Evolutionary conservation across 352 stramenopile species (phyloP), one percentile per base, ranked within the genome.

Genomic region (Pythium coloratum): DNA sequence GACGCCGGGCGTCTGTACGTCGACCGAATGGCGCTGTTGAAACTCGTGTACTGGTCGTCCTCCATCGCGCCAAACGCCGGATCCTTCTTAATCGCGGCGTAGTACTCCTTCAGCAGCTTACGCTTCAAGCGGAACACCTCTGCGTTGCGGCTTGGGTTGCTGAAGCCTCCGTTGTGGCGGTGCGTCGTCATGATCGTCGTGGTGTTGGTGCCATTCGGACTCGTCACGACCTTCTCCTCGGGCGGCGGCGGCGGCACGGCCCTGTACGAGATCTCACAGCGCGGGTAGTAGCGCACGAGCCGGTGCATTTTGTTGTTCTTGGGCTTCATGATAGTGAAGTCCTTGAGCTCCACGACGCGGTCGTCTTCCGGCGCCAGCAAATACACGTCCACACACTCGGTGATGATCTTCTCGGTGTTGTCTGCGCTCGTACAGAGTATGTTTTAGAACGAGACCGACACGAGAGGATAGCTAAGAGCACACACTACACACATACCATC

Each of bases 291-390:
- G 53, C 77, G 80, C 59, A 92, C 72, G 24, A 93, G 76, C 2
- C 83, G 79, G 55, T 90, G 76, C 76, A 89, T 88, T 59, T 86
- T 84, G 75, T 88, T 88, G 67, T 90, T 89, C 69, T 89, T 89
- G 55, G 85, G 85, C 50, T 91, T 91, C 75, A 90, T 89, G 73
- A 90, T 90, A 34, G 85, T 94, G 50, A 92, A 88, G 72, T 92
- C 82, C 59, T 92, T 89, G 64, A 90, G 77, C 56, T 86, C 80
- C 33, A 89, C 76, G 53, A 77, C 78, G 49, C 83, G 83, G 38
- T 76, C 67, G 32, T 88, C 82, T 59, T 91, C 83, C 5, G 83
- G 84, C 24, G 77, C 70, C 36, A 94, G 60, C 46, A 94, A 62
- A 66, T 94, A 94, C 49, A 92, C 85, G 63, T 90, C 81, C 58